phyloP scores from a whole-genome alignment of 1,284 basidiomycete species.

The Jaminaea rosea region DNA sequence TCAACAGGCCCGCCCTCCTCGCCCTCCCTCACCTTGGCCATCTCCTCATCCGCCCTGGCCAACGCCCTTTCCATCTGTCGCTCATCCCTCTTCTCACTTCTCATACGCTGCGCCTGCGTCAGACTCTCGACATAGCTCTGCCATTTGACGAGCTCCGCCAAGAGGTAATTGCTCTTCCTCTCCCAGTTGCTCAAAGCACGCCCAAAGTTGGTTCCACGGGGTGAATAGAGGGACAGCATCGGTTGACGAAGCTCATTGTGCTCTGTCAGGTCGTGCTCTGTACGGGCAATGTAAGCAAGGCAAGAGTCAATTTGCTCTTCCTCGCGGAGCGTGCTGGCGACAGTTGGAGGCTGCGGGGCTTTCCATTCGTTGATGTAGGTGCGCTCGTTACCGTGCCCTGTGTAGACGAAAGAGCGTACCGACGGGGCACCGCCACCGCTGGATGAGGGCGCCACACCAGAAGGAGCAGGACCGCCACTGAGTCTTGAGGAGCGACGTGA shows the following conservation, averaged over 20 bases:
- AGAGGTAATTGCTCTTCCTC: constrained; percentile 73
- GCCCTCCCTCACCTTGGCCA: constrained; percentile 5
- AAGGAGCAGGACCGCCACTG: too few species aligned
- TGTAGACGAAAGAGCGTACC: not conserved
- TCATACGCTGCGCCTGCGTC: constrained; percentile 8
- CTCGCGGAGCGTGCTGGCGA: constrained; percentile 77
- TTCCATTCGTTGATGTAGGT: constrained; percentile 90
- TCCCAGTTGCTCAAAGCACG: constrained; percentile 87
- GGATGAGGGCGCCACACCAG: not conserved
- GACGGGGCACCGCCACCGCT: not conserved
- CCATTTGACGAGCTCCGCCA: constrained; percentile 89
- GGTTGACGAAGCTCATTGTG: constrained; percentile 77
- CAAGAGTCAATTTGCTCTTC: constrained; percentile 59
- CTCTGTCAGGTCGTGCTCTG: constrained; percentile 69
- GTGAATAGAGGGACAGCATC: constrained; percentile 69
- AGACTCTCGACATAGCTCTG: constrained; percentile 87
- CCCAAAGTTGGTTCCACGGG: constrained; percentile 33
- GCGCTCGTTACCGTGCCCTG: constrained; percentile 53
- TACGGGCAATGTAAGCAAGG: constrained; percentile 41
- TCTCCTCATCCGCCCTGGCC: constrained; percentile 9
- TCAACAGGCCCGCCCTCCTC: constrained; percentile 8
- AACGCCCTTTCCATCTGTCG: constrained; percentile 25
- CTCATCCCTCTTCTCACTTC: constrained; percentile 17
- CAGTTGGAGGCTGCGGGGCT: constrained; percentile 68
- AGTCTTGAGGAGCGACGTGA: too few species aligned